These are phyloP conservation scores for Epicoccum nigrum DNA, from an alignment of 2,329 filamentous ascomycete genomes.

Conservation along the genomic window DNA sequence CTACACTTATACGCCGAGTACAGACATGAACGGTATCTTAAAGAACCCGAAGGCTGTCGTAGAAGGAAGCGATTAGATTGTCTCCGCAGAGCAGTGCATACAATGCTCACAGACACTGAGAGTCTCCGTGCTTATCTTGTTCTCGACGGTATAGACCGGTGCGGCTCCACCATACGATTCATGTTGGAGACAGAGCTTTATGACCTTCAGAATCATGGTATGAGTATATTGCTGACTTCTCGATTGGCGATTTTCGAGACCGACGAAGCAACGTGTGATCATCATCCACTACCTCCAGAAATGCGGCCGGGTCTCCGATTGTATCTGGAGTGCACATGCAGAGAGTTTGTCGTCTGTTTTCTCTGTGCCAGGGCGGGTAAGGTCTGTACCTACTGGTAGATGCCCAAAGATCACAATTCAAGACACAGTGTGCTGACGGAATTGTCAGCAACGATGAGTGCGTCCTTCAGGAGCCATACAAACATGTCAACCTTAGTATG, in stretches of 20 bases:
- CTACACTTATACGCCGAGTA: conserved; percentile 10
- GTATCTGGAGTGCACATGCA: conserved; percentile 16
- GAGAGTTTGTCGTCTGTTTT: conserved; percentile 14
- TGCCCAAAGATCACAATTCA: neutral
- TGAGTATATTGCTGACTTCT: conserved; percentile 25
- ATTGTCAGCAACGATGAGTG: neutral
- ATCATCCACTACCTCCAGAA: conserved; percentile 3
- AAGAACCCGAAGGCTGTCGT: conserved; percentile 2
- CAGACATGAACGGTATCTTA: neutral
- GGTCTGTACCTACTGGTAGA: conserved; percentile 11
- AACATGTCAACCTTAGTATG: conserved; percentile 19
- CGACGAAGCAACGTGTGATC: conserved; percentile 12
- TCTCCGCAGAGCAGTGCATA: conserved; percentile 17
- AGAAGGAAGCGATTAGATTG: neutral
- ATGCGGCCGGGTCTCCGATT: conserved; percentile 9
- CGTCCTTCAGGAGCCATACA: conserved; percentile 11
- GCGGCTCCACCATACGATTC: conserved; percentile 16
- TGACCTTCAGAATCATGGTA: conserved; percentile 8
- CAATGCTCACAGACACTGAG: conserved; percentile 6
- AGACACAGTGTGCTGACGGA: neutral
- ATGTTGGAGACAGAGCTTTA: conserved; percentile 23
- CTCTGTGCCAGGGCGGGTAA: conserved; percentile 10
- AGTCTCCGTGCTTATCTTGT: conserved; percentile 18
- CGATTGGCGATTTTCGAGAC: conserved; percentile 22
- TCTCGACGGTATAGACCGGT: conserved; percentile 29